Evolutionary conservation across 805 yeast species (phyloP), one percentile per base, ranked within the genome.

Genomic region (Metschnikowia amazonensis): DNA sequence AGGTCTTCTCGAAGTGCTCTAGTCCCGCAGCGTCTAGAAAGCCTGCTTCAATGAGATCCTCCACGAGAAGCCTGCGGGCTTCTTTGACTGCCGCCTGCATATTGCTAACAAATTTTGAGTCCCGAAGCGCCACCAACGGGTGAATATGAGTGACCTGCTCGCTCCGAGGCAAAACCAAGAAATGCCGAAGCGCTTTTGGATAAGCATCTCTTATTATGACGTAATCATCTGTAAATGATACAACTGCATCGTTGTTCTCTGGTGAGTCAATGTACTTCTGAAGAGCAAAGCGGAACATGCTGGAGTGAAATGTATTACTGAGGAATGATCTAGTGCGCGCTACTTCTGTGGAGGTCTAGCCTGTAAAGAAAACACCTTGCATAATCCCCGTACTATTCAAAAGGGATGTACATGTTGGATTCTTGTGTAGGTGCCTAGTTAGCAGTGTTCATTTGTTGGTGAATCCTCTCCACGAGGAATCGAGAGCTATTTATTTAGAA

Each of bases 101-200:
- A 36, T 52, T 33, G 2, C 55, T 48, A 34, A 66, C 67, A 29
- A 71, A 61, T 8, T 56, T 59, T 3, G 42, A 49, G 11, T 57
- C 47, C 16, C 51, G 47, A 43, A 84, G 72, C 4, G 75, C 85
- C 25, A 63, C 60, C 38, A 76, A 59, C 8, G 94, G 94, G 51
- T 77, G 77, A 25, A 56, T 45, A 11, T 53, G 60, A 1, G 86
- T 72, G 16, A 76, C 48, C 10, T 52, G 35, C 0, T 49, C 48
- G 42, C 68, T 65, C 51, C 81, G 66, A 1, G 94, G 89, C 28
- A 86, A 60, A 1, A 87, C 65, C 37, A 86, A 66, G 47, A 71
- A 74, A 61, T 86, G 95, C 30, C 76, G 64, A 3, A 64, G 47
- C 0, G 89, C 67, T 60, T 86, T 86, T 4, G 90, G 87, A 57